Evolutionary conservation across 2,329 filamentous ascomycete genomes (phyloP), one percentile per base, ranked within the genome.

Genomic region (Scedosporium minutisporum): DNA sequence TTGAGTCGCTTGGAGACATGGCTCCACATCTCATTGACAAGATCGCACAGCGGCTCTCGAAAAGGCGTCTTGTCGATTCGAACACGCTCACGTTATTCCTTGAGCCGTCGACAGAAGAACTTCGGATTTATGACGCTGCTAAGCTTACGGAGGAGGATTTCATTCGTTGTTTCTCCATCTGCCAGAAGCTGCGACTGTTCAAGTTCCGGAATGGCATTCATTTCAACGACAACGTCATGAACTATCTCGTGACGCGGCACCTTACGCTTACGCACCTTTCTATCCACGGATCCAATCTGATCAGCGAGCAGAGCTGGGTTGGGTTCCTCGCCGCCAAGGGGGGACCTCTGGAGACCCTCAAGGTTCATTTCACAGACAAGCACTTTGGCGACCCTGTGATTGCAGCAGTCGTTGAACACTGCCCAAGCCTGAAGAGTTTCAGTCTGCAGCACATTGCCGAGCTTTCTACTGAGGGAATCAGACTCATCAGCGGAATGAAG

Each of bases 201-300:
- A 89, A 91, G 66, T 77, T 96, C 10, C 86, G 89, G 58, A 93
- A 93, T 69, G 91, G 88, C n/a, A 90, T 95, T 59, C 93, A 96
- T 70, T 88, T 97, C 79, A 96, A 96, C 74, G 89, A 97, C 69
- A 80, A 81, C 46, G 89, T 92, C 51, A 82, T 97, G 73, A 84
- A 91, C 61, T 96, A 93, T 72, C 83, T 97, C 69, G 78, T 90
- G 21, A 86, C 86, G 62, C 89, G 90, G 58, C 82, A 89, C 59
- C 82, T 85, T 59, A 75, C 82, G 7, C 78, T 97, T n/a, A 83
- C 86, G 64, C 81, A 85, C 63, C 79, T 97, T 53, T 89, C 91
- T 65, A 80, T 97, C 0, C 88, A 95, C 65, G 90, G 91, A 10
- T 86, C 91, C 9, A 97, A 96, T 67, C 83, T 97, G 0, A 78